These are phyloP conservation scores for Candida easanensis DNA, from an alignment of 805 yeast species.

Conservation along the genomic window DNA sequence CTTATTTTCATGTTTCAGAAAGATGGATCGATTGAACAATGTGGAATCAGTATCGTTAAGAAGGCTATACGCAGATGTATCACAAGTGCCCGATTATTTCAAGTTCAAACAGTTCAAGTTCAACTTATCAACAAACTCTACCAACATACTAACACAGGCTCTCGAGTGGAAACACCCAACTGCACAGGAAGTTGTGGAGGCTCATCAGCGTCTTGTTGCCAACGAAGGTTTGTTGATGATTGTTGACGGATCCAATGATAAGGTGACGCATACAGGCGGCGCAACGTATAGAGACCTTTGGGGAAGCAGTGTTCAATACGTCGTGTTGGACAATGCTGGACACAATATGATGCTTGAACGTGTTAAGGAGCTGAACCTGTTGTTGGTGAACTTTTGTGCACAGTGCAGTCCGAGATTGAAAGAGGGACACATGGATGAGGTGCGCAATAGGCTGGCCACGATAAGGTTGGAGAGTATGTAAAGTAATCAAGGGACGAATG, in stretches of 20 bases:
- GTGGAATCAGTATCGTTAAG: conserved; percentile 20
- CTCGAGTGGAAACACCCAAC: conserved; percentile 19
- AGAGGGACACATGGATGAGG: conserved; percentile 9
- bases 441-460: conserved; percentile 6
- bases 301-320: conserved; percentile 17
- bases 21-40: conserved; percentile 26
- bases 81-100: conserved; percentile 13
- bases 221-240: conserved; percentile 11
- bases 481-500: no score
- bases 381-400: conserved; percentile 5
- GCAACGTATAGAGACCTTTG: conserved; percentile 19
- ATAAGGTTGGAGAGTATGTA: not conserved
- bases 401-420: conserved; percentile 7
- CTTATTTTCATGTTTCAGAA: conserved; percentile 23
- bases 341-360: conserved; percentile 24
- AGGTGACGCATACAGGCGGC: conserved; percentile 25
- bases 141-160: conserved; percentile 22
- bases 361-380: conserved; percentile 14
- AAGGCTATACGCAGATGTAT: conserved; percentile 17
- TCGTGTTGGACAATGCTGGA: conserved; percentile 19
- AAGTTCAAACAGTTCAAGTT: conserved; percentile 28
- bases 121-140: conserved; percentile 23
- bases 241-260: conserved; percentile 24
- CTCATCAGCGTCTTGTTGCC: conserved; percentile 3
- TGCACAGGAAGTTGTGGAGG: conserved; percentile 16